Evolutionary conservation across 129 eudicot species (phyloP).

Genomic region (Heracleum sosnowskyi): DNA sequence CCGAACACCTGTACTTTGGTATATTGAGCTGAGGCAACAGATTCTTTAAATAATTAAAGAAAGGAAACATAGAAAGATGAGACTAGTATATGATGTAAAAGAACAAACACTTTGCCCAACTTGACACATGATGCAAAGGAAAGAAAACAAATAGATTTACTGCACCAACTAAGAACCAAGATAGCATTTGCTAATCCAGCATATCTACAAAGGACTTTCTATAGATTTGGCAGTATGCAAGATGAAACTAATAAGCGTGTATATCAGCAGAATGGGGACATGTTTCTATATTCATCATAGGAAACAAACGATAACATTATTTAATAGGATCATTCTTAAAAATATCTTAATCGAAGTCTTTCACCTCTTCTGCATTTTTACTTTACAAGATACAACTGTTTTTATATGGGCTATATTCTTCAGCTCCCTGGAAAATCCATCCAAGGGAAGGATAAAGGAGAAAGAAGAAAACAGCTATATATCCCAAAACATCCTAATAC

Average conservation of each 20-base stretch:
- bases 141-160: conserved; percentile 2
- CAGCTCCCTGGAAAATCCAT: conserved; percentile 3
- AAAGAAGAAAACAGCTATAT: neutral
- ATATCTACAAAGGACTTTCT: neutral
- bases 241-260: neutral
- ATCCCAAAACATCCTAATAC: conserved; percentile 3
- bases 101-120: neutral
- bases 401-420: neutral
- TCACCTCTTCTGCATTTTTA: conserved; percentile 7
- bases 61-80: neutral
- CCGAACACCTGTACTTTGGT: neutral
- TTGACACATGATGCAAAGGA: conserved; percentile 10
- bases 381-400: neutral
- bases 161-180: neutral
- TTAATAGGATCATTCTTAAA: neutral
- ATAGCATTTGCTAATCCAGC: conserved; percentile 6
- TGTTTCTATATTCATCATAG: neutral
- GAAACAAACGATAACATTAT: conserved; percentile 12
- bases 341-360: neutral
- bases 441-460: neutral
- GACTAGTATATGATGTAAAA: neutral
- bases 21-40: neutral
- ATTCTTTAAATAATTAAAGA: neutral
- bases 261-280: no score
- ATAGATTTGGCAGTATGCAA: neutral